phyloP scores from a whole-genome alignment of 2,329 filamentous ascomycete species.

The Monilinia polystroma region DNA sequence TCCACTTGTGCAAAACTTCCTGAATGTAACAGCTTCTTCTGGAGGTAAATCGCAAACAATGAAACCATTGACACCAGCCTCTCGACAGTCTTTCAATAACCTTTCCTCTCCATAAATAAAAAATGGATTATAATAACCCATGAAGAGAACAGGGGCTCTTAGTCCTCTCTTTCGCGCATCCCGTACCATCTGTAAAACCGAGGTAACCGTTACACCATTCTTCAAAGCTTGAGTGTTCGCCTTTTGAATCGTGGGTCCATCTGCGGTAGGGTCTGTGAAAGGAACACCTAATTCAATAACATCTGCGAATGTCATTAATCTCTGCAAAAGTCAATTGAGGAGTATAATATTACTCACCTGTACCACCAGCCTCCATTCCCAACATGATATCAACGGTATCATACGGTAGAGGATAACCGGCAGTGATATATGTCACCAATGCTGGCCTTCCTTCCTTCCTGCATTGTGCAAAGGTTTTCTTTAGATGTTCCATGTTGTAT shows the following conservation, averaged over 20 bases:
- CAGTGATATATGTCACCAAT: conserved; percentile 93
- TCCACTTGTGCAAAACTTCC: conserved; percentile 75
- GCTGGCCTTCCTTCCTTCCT: conserved; percentile 57
- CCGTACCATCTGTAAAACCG: conserved; percentile 79
- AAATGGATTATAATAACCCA: conserved; percentile 99
- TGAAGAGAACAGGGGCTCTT: conserved; percentile 80
- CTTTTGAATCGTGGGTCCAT: conserved; percentile 94
- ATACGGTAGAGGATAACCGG: conserved; percentile 81
- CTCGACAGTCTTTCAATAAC: conserved; percentile 79
- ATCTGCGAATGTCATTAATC: conserved; percentile 53
- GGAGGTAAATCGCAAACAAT: conserved; percentile 95
- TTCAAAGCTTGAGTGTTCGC: conserved; percentile 87
- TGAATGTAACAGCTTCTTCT: conserved; percentile 91
- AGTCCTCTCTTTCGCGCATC: conserved; percentile 76
- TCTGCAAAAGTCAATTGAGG: background rate
- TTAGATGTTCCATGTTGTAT: conserved; percentile 48
- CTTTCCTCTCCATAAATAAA: conserved; percentile 91
- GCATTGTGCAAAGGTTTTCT: conserved; percentile 56
- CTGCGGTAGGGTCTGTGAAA: conserved; percentile 97
- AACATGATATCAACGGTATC: conserved; percentile 82
- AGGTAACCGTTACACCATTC: conserved; percentile 82
- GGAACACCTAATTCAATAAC: conserved; percentile 94
- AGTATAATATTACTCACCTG: conserved; percentile 56
- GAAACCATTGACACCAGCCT: conserved; percentile 88
- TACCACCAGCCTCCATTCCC: conserved; percentile 87